These are phyloP conservation scores for Metschnikowia hibisci DNA, from an alignment of 805 yeast genomes.

Conservation along the genomic window DNA sequence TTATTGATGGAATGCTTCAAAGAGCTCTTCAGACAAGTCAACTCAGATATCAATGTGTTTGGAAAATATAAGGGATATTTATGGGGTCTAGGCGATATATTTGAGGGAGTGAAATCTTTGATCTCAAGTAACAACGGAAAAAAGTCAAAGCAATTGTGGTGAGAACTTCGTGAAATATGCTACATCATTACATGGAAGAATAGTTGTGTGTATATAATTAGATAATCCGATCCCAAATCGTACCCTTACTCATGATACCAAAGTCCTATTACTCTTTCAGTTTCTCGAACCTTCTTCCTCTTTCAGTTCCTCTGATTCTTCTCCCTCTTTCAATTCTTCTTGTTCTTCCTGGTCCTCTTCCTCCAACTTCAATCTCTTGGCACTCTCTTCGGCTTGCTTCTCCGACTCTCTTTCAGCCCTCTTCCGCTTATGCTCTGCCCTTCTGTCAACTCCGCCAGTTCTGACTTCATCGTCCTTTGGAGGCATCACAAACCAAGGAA, in stretches of 20 bases:
- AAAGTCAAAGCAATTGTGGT: not conserved
- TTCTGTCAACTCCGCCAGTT: constrained; percentile 51
- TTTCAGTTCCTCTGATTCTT: not conserved
- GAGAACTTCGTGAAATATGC: not conserved
- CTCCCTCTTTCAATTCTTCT: constrained; percentile 14
- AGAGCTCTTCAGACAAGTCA: constrained; percentile 42
- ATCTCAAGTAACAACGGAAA: not conserved
- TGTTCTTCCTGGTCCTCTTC: constrained; percentile 18
- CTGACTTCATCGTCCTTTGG: constrained; percentile 65
- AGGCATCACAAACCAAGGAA: constrained; percentile 97
- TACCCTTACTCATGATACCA: constrained; percentile 3
- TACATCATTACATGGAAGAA: not conserved
- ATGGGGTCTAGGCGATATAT: constrained; percentile 44
- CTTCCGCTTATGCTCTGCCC: constrained; percentile 50
- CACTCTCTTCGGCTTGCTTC: constrained; percentile 25
- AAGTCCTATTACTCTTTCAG: constrained; percentile 1
- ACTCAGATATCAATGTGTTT: constrained; percentile 20
- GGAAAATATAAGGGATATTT: constrained; percentile 46
- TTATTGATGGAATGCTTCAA: constrained; percentile 62
- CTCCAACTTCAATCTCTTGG: constrained; percentile 22
- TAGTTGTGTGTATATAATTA: constrained; percentile 4
- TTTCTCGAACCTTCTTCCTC: constrained; percentile 16
- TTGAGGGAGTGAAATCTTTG: constrained; percentile 8
- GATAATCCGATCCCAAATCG: constrained; percentile 5
- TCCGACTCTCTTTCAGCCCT: constrained; percentile 46